Percentiles rank a stretch among this genome's conserved stretches.
These are phyloP conservation scores for Plantago rigida DNA, from an alignment of 305 asterid genomes.

Conservation along the genomic window DNA sequence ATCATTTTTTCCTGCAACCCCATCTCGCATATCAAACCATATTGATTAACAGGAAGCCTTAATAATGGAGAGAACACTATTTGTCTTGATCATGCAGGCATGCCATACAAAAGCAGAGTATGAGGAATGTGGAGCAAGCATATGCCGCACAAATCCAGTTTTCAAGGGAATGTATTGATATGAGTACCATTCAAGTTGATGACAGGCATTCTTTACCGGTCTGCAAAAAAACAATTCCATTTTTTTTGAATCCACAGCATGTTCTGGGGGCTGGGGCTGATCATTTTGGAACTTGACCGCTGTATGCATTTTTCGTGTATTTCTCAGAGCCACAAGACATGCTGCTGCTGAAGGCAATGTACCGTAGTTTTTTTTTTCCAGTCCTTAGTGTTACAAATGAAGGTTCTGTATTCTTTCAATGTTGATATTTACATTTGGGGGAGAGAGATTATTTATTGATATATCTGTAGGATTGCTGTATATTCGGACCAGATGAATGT, in stretches of 20 bases:
- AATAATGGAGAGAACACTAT: not conserved
- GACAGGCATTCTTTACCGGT: conserved; percentile 13
- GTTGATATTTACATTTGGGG: conserved; percentile 12
- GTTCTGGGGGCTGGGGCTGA: conserved; percentile 7
- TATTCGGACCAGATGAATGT: conserved; percentile 23
- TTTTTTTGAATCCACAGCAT: not conserved
- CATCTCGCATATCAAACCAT: not conserved
- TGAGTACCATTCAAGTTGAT: conserved; percentile 17
- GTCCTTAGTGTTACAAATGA: conserved; percentile 22
- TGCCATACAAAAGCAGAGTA: conserved; percentile 95
- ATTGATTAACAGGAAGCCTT: not conserved
- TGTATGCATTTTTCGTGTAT: conserved; percentile 10
- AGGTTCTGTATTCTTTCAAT: conserved; percentile 30
- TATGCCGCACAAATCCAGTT: conserved; percentile 87
- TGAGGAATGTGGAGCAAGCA: conserved; percentile 81
- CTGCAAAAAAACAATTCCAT: conserved; percentile 1
- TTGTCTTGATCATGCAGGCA: conserved; percentile 42
- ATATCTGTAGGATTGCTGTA: conserved; percentile 16
- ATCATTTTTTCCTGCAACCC: not conserved
- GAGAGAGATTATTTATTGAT: conserved; percentile 13
- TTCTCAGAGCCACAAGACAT: conserved; percentile 18
- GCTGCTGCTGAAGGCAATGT: conserved; percentile 20
- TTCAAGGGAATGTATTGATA: conserved; percentile 85
- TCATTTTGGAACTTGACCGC: conserved; percentile 13
- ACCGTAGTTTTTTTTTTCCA: conserved; percentile 19